Base-by-base conservation (phyloP, 371 early-diverging fungal species). In the Syncephalastrum racemosum region DNA sequence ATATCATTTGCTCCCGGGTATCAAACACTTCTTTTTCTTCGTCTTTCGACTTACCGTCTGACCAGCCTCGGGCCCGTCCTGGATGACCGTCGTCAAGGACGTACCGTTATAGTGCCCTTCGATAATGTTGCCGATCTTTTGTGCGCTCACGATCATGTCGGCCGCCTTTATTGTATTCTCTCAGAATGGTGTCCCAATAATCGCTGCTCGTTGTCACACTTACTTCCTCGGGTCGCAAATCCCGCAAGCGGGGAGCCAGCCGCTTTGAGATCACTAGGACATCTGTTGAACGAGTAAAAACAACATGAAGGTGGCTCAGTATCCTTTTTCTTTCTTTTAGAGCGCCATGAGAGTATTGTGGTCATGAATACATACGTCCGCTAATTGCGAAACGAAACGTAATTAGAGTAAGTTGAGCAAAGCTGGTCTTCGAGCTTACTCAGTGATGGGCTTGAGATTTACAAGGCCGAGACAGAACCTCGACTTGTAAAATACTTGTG, bases 371-470 rank as follows among this genome's bases (percentile, higher is more conserved):
- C 59, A 63, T 63, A 70, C 69, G 79, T 48, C 73, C 71, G 43
- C 64, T 64, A 10, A 31, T 0, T 7, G 46, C 44, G 45, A 27
- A 14, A 46, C 52, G n/a, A n/a, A n/a, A 10, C 8, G 1, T 31
- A 10, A 31, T 31, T 5, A 31, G 36, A 31, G 12, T 5, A n/a
- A 13, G 27, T 4, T 36, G 19, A n/a, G 39, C n/a, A 12, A 40
- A 39, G 2, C 36, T 31, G 36, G 10, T 2, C 5, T 8, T 1
- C 12, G 10, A 31, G 36, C 73, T 67, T 83, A 86, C 76, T 90
- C 89, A 0, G 84, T 81, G 36, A 93, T 87, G 20, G 97, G 95
- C 64, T 95, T 95, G 42, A 92, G 75, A 62, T 95, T 95, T 44
- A 95, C 95, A 12, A 96, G 70, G 0, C 90, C 95, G 41, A 88